Base-by-base conservation (phyloP, 2,329 filamentous ascomycete species). In the Apiospora kogelbergensis region DNA sequence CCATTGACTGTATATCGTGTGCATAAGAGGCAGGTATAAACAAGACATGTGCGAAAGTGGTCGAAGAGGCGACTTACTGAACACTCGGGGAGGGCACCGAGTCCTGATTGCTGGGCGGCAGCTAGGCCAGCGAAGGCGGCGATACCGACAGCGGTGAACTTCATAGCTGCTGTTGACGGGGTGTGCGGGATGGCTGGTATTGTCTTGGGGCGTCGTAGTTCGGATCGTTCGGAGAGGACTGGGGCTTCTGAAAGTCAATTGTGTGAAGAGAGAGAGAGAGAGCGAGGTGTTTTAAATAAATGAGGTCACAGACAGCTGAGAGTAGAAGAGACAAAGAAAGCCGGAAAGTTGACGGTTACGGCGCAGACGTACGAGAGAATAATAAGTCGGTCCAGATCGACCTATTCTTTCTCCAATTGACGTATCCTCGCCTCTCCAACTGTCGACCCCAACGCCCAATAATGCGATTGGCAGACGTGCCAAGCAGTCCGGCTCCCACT, bases 91-190 rank as follows among this genome's bases (percentile, higher is more conserved):
- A 60, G 53, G 30, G 53, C 33, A 2, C 53, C 53, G 30, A 60
- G 53, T 60, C 63, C 63, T 42, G 44, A 33, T 44, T 65, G 24
- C 30, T 66, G 65, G 24, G 65, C 65, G 20, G 44, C 44, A 9
- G 30, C 65, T 22, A 66, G n/a, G 30, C 65, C 65, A 4, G 30
- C n/a, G 45, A 46, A 37, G 10, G 65, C 65, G n/a, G 24, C n/a
- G 44, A 44, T 40, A 9, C 41, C 17, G 6, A 65, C 41, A 24
- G 11, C 22, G 41, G 41, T 33, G 22, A 33, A 20, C 40, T 45
- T 65, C 63, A 65, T 65, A 9, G 53, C 17, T 60, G 26, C 17
- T 20, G 42, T n/a, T 45, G 41, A 15, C 15, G 20, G 48, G 24
- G n/a, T 53, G 20, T 30, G 46, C 24, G 13, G 3, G 26, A 30